A percentile compares a stretch with the other conserved stretches of the same genome.
These are phyloP conservation scores for Aspergillus conjunctus DNA, from an alignment of 495 filamentous ascomycete genomes.

Conservation along the genomic window DNA sequence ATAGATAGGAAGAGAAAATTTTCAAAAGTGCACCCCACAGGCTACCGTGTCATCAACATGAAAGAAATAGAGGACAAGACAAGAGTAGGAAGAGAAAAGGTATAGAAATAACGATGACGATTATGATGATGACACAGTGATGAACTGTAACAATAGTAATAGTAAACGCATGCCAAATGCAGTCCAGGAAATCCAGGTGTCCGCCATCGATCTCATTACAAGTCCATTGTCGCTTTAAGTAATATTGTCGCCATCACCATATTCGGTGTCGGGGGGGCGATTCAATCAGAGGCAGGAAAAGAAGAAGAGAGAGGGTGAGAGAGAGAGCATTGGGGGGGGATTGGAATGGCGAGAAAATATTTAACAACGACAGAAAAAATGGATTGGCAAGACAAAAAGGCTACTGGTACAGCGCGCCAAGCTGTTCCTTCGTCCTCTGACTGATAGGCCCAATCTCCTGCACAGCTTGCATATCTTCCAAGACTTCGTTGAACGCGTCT, in stretches of 20 bases:
- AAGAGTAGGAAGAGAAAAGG: conserved; percentile 17
- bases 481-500: conserved; percentile 75
- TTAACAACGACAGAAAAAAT: conserved; percentile 17
- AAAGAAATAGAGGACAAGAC: conserved; percentile 5
- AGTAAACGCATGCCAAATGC: conserved; percentile 13
- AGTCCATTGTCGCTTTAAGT: conserved; percentile 25
- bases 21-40: conserved; percentile 2
- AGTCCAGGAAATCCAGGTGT: conserved; percentile 5
- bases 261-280: conserved; percentile 14
- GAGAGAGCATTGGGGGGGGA: background rate
- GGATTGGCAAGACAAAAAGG: conserved; percentile 4
- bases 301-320: conserved; percentile 15
- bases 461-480: conserved; percentile 74
- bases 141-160: background rate
- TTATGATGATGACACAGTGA: background rate
- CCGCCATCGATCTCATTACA: conserved; percentile 26
- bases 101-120: conserved; percentile 10
- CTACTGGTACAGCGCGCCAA: conserved; percentile 29
- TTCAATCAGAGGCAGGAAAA: conserved; percentile 16
- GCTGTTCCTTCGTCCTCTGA: conserved; percentile 41
- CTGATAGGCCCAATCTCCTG: conserved; percentile 56
- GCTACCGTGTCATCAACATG: conserved; percentile 6
- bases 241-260: conserved; percentile 13
- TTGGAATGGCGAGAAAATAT: conserved; percentile 11
- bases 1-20: background rate